Conservation (phyloP, 768 basidiomycete species). For the Mycena albidolilacea region DNA sequence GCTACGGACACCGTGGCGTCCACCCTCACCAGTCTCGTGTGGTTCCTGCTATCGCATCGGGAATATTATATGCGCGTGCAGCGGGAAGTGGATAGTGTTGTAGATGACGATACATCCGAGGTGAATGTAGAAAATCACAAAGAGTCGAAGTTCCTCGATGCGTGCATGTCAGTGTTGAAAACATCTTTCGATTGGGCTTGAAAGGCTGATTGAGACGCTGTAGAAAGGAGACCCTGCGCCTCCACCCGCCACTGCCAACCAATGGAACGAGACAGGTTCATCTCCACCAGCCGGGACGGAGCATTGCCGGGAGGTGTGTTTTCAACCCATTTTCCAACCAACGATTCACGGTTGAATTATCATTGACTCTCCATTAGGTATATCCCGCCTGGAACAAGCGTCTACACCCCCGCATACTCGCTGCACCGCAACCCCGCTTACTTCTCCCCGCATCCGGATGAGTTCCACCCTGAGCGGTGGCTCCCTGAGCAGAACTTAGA, state of each 20-base stretch:
- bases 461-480: conserved; percentile 53
- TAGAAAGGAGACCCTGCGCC: conserved; percentile 66
- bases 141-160: conserved; percentile 52
- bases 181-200: not conserved
- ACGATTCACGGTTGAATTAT: too few species aligned
- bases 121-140: conserved; percentile 45
- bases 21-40: conserved; percentile 50
- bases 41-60: conserved; percentile 53
- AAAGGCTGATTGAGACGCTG: not conserved
- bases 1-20: conserved; percentile 57
- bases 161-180: conserved; percentile 49
- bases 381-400: conserved; percentile 61
- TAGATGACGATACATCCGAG: conserved; percentile 41
- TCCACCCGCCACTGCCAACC: conserved; percentile 64
- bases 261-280: conserved; percentile 49
- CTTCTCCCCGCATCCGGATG: conserved; percentile 52
- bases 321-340: not conserved
- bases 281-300: conserved; percentile 15
- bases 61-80: conserved; percentile 50
- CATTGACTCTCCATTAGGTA: conserved; percentile 46
- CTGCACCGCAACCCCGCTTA: conserved; percentile 63
- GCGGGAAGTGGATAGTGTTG: conserved; percentile 50
- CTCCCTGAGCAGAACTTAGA: conserved; percentile 36
- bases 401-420: conserved; percentile 58
- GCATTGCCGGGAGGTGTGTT: conserved; percentile 11